Evolutionary conservation across 306 rosid genomes (phyloP).

Genomic region (Casuarina glauca): DNA sequence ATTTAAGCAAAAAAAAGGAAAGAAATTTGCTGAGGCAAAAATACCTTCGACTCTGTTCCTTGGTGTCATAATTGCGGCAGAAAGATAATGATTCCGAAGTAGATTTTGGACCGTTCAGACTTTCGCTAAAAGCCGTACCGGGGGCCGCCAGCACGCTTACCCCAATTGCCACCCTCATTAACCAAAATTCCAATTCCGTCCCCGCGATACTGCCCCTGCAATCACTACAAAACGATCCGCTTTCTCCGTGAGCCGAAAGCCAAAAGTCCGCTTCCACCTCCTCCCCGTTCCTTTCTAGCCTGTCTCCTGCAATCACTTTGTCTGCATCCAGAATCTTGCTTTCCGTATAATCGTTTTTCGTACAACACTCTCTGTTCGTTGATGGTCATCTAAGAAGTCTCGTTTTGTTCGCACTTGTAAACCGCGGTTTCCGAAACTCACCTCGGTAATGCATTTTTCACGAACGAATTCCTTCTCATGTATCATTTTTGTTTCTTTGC

Average conservation of each 20-base stretch:
- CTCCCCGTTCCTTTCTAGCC: not conserved
- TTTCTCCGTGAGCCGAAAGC: not conserved
- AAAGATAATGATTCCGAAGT: not conserved
- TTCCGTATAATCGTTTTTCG: too few species aligned
- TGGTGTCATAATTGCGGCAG: not conserved
- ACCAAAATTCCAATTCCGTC: constrained; percentile 3
- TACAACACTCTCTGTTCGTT: constrained; percentile 18
- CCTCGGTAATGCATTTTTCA: constrained; percentile 9
- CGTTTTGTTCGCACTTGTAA: not conserved
- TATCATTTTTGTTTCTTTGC: not conserved
- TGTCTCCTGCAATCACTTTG: not conserved
- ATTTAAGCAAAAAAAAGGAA: too few species aligned
- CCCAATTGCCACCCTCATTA: not conserved
- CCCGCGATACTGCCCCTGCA: not conserved
- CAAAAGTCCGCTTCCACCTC: not conserved
- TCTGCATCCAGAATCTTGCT: not conserved
- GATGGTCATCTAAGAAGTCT: constrained; percentile 38
- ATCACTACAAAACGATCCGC: constrained; percentile 16
- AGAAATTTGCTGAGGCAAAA: too few species aligned
- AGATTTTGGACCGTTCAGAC: not conserved
- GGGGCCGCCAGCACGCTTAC: not conserved
- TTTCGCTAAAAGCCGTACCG: not conserved
- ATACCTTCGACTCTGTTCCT: too few species aligned
- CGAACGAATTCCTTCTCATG: too few species aligned
- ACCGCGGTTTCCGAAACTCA: constrained; percentile 2